Evolutionary conservation across 306 rosid genomes (phyloP).

Genomic region (Vicia villosa): DNA sequence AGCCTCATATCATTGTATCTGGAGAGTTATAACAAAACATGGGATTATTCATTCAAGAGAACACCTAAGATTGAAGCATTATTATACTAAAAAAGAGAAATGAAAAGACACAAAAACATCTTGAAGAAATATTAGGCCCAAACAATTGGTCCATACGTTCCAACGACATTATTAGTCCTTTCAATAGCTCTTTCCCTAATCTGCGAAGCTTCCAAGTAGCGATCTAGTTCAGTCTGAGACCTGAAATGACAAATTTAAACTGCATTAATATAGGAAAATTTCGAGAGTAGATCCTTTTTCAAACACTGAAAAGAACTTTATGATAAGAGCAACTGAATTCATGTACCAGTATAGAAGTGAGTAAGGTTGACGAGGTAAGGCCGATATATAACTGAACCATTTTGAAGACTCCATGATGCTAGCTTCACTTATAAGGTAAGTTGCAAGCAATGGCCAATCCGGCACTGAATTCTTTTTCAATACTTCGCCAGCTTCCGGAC

Average conservation of each 20-base stretch:
- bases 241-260: slow-evolving; percentile 63
- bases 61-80: slow-evolving; percentile 11
- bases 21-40: slow-evolving; percentile 35
- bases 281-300: slow-evolving; percentile 35
- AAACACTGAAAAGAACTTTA: slow-evolving; percentile 30
- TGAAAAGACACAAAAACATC: slow-evolving; percentile 22
- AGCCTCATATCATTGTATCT: slow-evolving; percentile 83
- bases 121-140: slow-evolving; percentile 31
- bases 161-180: slow-evolving; percentile 83
- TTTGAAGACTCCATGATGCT: slow-evolving; percentile 76
- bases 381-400: slow-evolving; percentile 90
- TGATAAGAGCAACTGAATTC: slow-evolving; percentile 17
- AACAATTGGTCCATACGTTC: slow-evolving; percentile 71
- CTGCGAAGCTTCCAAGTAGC: slow-evolving; percentile 93
- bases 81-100: slow-evolving; percentile 25
- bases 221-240: slow-evolving; percentile 89
- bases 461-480: slow-evolving; percentile 76
- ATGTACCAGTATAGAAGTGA: slow-evolving; percentile 89
- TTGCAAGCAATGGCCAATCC: slow-evolving; percentile 96
- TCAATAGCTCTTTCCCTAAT: slow-evolving; percentile 89
- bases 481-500: slow-evolving; percentile 69
- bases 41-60: slow-evolving; percentile 25
- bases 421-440: slow-evolving; percentile 93
- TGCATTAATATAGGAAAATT: slow-evolving; percentile 12
- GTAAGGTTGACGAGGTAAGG: slow-evolving; percentile 93